Conservation (phyloP, 2,329 filamentous ascomycete species). For the Ophiostoma perfectum region DNA sequence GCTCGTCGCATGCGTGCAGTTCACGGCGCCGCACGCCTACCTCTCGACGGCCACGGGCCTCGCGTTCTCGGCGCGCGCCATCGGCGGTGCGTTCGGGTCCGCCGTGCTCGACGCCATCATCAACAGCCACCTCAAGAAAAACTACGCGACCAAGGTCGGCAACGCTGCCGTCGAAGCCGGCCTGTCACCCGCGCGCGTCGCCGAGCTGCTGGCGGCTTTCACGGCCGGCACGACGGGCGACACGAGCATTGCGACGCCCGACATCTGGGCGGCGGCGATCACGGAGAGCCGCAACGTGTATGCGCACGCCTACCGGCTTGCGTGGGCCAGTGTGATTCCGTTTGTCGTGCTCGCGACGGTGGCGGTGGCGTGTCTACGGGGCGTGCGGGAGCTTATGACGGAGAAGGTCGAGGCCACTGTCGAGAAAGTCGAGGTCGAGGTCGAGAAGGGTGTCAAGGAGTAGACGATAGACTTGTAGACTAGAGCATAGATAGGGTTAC, state of each 20-base stretch:
- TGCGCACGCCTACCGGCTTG: slow-evolving; percentile 44
- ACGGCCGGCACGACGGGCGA: slow-evolving; percentile 33
- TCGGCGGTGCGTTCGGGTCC: slow-evolving; percentile 49
- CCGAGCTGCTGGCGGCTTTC: slow-evolving; percentile 38
- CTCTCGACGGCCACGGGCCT: slow-evolving; percentile 50
- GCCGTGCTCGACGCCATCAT: slow-evolving; percentile 49
- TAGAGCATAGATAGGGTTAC: neutral
- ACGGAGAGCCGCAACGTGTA: slow-evolving; percentile 42
- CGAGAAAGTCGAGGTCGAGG: slow-evolving; percentile 33
- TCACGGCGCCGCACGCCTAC: slow-evolving; percentile 48
- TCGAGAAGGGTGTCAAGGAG: neutral
- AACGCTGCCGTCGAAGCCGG: slow-evolving; percentile 41
- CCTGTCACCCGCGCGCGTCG: slow-evolving; percentile 36
- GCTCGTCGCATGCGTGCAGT: slow-evolving; percentile 47
- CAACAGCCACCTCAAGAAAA: slow-evolving; percentile 40
- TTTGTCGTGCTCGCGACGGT: slow-evolving; percentile 47
- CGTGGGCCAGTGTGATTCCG: slow-evolving; percentile 47
- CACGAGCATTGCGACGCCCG: slow-evolving; percentile 33
- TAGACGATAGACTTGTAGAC: neutral
- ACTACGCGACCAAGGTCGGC: slow-evolving; percentile 39
- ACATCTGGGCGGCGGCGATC: slow-evolving; percentile 37
- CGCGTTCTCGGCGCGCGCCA: slow-evolving; percentile 48
- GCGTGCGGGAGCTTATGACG: slow-evolving; percentile 49
- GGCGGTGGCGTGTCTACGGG: slow-evolving; percentile 41
- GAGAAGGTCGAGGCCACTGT: slow-evolving; percentile 50